phyloP scores from a whole-genome alignment of 306 rosid genomes.

The Casuarina cunninghamiana region DNA sequence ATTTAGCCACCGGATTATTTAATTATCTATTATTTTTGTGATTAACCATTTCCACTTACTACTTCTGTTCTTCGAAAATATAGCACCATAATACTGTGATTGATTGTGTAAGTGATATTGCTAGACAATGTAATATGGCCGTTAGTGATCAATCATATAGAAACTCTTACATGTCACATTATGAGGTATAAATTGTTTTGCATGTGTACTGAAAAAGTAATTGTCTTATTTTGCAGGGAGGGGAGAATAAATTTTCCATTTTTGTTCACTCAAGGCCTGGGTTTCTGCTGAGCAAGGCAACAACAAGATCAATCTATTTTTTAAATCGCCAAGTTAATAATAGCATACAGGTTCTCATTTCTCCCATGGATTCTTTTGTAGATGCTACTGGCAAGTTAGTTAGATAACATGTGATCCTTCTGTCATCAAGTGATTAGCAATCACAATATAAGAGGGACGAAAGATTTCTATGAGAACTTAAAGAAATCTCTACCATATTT shows the following conservation, averaged over 20 bases:
- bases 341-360: constrained; percentile 76
- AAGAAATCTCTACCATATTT: background rate
- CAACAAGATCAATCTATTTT: constrained; percentile 76
- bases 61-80: background rate
- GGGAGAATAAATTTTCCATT: constrained; percentile 68
- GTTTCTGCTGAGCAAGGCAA: constrained; percentile 77
- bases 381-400: background rate
- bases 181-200: background rate
- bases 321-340: constrained; percentile 90
- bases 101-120: background rate
- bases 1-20: background rate
- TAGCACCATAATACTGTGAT: background rate
- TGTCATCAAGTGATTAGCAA: background rate
- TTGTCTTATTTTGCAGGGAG: constrained; percentile 60
- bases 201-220: constrained; percentile 14
- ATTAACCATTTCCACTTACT: background rate
- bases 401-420: background rate
- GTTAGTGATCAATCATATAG: background rate
- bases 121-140: no score
- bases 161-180: background rate
- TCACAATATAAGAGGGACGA: background rate
- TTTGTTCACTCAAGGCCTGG: constrained; percentile 94
- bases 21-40: background rate
- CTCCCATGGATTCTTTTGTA: constrained; percentile 18
- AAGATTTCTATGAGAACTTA: background rate